phyloP scores from a whole-genome alignment of 352 stramenopile genomes.

The Plasmopara viticola region DNA sequence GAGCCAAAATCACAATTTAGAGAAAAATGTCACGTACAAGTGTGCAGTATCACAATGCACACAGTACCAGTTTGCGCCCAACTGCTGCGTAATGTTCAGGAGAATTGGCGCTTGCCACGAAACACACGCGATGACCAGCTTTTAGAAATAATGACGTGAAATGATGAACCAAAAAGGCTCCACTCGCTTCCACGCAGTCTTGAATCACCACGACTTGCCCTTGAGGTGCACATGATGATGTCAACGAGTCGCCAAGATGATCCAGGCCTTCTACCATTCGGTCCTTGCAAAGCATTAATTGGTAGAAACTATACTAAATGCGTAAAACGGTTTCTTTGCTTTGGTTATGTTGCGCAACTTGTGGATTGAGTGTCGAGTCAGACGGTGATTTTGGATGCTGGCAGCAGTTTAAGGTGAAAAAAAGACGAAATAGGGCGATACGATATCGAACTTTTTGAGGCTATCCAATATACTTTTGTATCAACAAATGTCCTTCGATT shows the following conservation, averaged over 20 bases:
- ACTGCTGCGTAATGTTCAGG: slow-evolving; percentile 58
- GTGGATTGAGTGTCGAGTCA: too few species aligned
- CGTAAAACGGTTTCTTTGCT: too few species aligned
- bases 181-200: slow-evolving; percentile 46
- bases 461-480: too few species aligned
- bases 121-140: slow-evolving; percentile 59
- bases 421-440: too few species aligned
- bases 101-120: slow-evolving; percentile 40
- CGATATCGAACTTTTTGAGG: too few species aligned
- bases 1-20: background rate
- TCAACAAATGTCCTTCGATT: too few species aligned
- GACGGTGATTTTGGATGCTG: too few species aligned
- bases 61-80: slow-evolving; percentile 53
- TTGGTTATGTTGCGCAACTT: too few species aligned
- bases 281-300: background rate
- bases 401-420: too few species aligned
- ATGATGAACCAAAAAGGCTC: slow-evolving; percentile 65
- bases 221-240: slow-evolving; percentile 40
- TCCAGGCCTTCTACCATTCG: slow-evolving; percentile 56
- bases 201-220: slow-evolving; percentile 52
- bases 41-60: background rate
- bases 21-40: background rate
- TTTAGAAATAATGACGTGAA: slow-evolving; percentile 67
- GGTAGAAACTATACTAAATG: too few species aligned
- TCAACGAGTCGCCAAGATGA: slow-evolving; percentile 41